These are phyloP conservation scores for Lepidium africanum DNA, from an alignment of 345 rosid genomes.

Conservation along the genomic window DNA sequence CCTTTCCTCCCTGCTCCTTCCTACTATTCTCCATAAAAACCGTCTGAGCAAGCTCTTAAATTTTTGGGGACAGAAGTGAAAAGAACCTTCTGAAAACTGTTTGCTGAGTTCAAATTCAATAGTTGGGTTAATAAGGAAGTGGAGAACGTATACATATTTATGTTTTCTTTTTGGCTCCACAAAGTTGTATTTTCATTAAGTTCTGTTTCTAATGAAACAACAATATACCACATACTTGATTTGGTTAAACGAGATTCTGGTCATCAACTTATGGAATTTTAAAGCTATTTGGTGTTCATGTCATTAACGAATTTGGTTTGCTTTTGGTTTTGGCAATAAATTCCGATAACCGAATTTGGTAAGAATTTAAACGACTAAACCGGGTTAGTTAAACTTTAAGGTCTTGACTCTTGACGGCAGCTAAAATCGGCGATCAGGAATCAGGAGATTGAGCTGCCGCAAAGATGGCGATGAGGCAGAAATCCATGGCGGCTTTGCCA, in stretches of 20 bases:
- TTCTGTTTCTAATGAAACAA: not conserved
- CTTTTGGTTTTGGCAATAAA: not conserved
- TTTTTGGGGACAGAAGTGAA: not conserved
- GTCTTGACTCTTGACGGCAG: not conserved
- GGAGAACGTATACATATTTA: not conserved
- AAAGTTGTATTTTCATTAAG: not conserved
- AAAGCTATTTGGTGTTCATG: not conserved
- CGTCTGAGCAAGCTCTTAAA: not conserved
- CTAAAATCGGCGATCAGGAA: not conserved
- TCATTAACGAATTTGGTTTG: not conserved
- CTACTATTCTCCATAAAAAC: conserved; percentile 26
- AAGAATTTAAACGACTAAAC: not conserved
- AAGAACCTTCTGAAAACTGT: not conserved
- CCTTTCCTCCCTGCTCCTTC: conserved; percentile 88
- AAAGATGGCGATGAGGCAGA: conserved; percentile 49
- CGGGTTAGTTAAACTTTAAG: conserved; percentile 4
- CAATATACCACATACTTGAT: not conserved
- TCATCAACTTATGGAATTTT: not conserved
- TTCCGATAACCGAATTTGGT: not conserved
- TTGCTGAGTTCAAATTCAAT: not conserved
- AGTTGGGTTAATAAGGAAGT: conserved; percentile 17
- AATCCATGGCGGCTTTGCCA: conserved; percentile 45
- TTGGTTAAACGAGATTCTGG: not conserved
- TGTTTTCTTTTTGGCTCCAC: not conserved
- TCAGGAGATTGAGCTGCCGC: not conserved